phyloP scores from a whole-genome alignment of 305 asterid species.

The Euphrasia arctica region DNA sequence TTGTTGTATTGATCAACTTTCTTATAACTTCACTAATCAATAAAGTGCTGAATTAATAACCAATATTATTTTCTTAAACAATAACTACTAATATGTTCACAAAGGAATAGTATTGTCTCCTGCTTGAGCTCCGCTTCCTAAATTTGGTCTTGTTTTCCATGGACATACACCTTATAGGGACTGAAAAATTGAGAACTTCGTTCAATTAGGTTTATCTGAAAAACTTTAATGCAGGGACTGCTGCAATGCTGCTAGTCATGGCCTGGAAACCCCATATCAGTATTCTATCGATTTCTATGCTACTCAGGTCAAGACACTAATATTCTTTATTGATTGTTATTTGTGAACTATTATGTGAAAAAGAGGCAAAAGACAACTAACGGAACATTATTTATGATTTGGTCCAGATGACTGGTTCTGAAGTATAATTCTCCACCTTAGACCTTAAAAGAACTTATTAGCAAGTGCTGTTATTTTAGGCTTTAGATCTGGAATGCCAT shows the following conservation, averaged over 20 bases:
- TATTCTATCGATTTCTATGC: conserved; percentile 64
- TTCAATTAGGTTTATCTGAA: conserved; percentile 20
- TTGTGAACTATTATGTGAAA: background rate
- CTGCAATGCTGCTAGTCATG: conserved; percentile 89
- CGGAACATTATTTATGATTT: conserved; percentile 12
- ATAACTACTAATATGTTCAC: background rate
- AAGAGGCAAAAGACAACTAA: conserved; percentile 5
- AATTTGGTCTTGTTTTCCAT: conserved; percentile 23
- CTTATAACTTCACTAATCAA: background rate
- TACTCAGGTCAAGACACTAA: conserved; percentile 63
- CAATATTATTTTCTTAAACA: background rate
- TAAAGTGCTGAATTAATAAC: background rate
- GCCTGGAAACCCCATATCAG: conserved; percentile 83
- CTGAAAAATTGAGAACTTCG: conserved; percentile 11
- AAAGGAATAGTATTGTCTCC: background rate
- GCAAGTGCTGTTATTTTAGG: conserved; percentile 19
- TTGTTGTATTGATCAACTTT: background rate
- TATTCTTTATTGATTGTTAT: conserved; percentile 26
- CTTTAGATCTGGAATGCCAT: conserved; percentile 18
- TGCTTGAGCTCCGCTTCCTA: background rate
- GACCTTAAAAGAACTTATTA: conserved; percentile 15
- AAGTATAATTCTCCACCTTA: conserved; percentile 9
- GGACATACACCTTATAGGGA: conserved; percentile 21
- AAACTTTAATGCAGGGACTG: conserved; percentile 68
- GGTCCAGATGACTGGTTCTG: conserved; percentile 12